Base-by-base conservation (phyloP, 2,329 filamentous ascomycete species). In the Dactylellina sp. region DNA sequence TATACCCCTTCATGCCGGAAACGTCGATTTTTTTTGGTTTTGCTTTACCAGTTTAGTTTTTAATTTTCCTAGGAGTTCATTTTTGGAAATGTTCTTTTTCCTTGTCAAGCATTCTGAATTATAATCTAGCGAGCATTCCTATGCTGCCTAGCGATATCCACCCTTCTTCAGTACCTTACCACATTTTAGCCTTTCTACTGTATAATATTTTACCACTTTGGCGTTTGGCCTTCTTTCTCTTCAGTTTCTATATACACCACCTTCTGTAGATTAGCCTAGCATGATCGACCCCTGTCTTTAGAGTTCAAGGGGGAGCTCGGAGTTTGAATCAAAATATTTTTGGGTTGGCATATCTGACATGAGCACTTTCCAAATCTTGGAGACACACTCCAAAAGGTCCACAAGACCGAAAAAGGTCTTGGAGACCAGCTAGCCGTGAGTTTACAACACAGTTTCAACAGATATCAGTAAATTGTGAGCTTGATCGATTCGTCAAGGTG, bases 41-140 rank as follows among this genome's bases (percentile, higher is more conserved):
- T 49, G 6, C 9, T 1, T 71, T 56, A 39, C 42, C 42, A n/a
- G 49, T 55, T 62, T 60, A 72, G 65, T 72, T 24, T 55, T 20
- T 46, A 47, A 56, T 57, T 56, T 46, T 56, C 50, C 37, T 50
- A 32, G 70, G 61, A 66, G 61, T 74, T 66, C 57, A 53, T 72
- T 61, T 9, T 5, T 28, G 55, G 70, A 66, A 39, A 35, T 44
- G 49, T 35, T 44, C 56, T 49, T 22, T 62, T 50, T 66, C 18
- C n/a, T 39, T 52, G 12, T 7, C 7, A 63, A 63, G 47, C 59
- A 40, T 71, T 50, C 37, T 35, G 20, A 49, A n/a, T 35, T 37
- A 55, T 14, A 44, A 44, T 57, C 53, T 57, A 57, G 63, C 63
- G 63, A 68, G 39, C 57, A 40, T 46, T 42, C 32, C 46, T 44